Base-by-base conservation (phyloP, 805 yeast species). In the Cyberlindnera xishuangbannaensis region DNA sequence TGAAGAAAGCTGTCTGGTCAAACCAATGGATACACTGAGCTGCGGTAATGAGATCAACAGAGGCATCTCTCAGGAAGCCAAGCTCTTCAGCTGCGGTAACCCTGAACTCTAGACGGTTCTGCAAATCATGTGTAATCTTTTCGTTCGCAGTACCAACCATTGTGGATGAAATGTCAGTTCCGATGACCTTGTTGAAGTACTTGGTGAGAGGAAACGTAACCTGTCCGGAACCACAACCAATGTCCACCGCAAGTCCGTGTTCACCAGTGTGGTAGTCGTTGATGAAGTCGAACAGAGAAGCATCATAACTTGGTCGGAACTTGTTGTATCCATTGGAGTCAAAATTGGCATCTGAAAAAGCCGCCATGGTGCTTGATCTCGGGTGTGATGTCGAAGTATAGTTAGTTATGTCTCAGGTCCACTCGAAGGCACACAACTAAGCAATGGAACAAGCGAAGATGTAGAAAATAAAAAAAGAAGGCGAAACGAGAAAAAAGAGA, bases 11-110 rank as follows among this genome's bases (percentile, higher is more conserved):
- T 0, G 62, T 59, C 38, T 73, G 78, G 36, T 79, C 67, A 37
- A 84, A 71, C 95, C 95, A 87, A 57, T 87, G 96, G n/a, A 71
- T 75, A 38, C 87, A 81, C 52, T 87, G 87, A 0, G 88, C 95
- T n/a, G 79, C 83, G 3, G 86, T 71, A 11, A 85, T 63, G 46
- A 85, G 39, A 51, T 82, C 94, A 7, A 76, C 71, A 0, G 73
- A 30, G 48, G 45, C 33, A 61, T 50, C 53, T 58, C 65, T 23
- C 22, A 36, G 19, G 50, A 45, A 58, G 49, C 51, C 17, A 27
- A 40, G 10, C 20, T 47, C 16, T 41, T 48, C 44, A 45, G 55
- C 59, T 4, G 53, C 46, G 10, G 50, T 40, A 25, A 46, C 49
- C 2, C 21, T 39, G 15, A 47, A 43, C 12, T 45, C 41, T 15